Evolutionary conservation across 805 yeast species (phyloP).

Genomic region (Yamadazyma takamatsuzukensis): DNA sequence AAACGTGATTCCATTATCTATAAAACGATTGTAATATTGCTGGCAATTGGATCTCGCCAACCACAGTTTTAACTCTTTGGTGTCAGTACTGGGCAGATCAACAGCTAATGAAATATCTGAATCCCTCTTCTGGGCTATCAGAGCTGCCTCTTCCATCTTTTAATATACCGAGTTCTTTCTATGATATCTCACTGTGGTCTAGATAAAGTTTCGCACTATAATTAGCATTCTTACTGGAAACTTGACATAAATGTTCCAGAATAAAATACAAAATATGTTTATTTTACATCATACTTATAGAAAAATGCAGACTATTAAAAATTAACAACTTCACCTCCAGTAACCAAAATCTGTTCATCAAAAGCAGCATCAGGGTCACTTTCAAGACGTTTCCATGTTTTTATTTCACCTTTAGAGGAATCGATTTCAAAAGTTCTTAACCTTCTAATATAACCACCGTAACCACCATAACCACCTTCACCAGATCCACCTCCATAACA

Average conservation of each 20-base stretch:
- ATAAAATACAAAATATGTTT: too few relatives aligned
- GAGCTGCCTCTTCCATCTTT: too few relatives aligned
- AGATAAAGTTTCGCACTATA: too few relatives aligned
- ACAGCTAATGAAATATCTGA: too few relatives aligned
- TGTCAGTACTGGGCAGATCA: constrained; percentile 5
- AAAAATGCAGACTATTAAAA: constrained; percentile 1
- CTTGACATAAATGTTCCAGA: background rate
- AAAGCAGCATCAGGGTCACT: constrained; percentile 35
- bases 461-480: constrained; percentile 97
- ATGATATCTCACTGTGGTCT: too few relatives aligned
- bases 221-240: background rate
- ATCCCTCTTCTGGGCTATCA: too few relatives aligned
- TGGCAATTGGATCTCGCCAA: constrained; percentile 31
- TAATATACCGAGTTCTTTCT: too few relatives aligned
- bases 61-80: constrained; percentile 33
- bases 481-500: constrained; percentile 87
- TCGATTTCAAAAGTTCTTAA: constrained; percentile 70
- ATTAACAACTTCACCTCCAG: constrained; percentile 40
- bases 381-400: constrained; percentile 73
- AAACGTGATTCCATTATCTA: constrained; percentile 51
- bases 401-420: constrained; percentile 41
- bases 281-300: background rate
- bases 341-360: constrained; percentile 51
- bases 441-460: constrained; percentile 83
- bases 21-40: constrained; percentile 29